These are phyloP conservation scores for Cyphellophora attinorum DNA, from an alignment of 2,329 filamentous ascomycete species.

Conservation along the genomic window DNA sequence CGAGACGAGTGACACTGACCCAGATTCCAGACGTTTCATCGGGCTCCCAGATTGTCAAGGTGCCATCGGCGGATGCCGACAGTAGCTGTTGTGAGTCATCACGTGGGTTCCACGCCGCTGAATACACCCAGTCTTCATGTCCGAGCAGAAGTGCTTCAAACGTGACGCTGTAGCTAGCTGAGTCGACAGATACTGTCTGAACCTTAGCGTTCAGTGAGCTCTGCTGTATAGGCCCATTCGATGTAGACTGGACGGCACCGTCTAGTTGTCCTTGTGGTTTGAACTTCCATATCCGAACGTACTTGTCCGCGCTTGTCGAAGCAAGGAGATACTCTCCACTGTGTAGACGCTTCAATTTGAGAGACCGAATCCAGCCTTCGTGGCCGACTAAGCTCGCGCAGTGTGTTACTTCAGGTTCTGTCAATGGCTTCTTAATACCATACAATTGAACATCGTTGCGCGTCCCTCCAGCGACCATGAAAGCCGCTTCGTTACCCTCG, in stretches of 20 bases:
- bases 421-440: conserved; percentile 32
- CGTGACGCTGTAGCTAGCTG: conserved; percentile 64
- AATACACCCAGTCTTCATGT: conserved; percentile 98
- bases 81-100: conserved; percentile 59
- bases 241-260: conserved; percentile 43
- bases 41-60: conserved; percentile 82
- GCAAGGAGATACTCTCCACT: conserved; percentile 68
- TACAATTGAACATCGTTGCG: conserved; percentile 74
- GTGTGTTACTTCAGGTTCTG: conserved; percentile 49
- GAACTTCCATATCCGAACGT: conserved; percentile 86
- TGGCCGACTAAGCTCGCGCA: conserved; percentile 77
- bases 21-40: conserved; percentile 80
- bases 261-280: conserved; percentile 48
- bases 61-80: conserved; percentile 90
- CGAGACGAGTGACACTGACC: conserved; percentile 75
- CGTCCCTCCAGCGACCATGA: conserved; percentile 81
- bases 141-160: conserved; percentile 91
- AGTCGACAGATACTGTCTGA: conserved; percentile 58
- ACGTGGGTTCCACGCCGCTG: conserved; percentile 60
- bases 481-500: conserved; percentile 36
- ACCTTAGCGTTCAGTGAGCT: conserved; percentile 76
- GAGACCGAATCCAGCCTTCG: conserved; percentile 86
- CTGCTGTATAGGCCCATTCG: conserved; percentile 44
- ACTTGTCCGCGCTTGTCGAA: conserved; percentile 95
- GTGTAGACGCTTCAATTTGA: conserved; percentile 64